Evolutionary conservation across 2,329 filamentous ascomycete species (phyloP), one percentile per base, ranked within the genome.

Genomic region (Monosporascus sp.): DNA sequence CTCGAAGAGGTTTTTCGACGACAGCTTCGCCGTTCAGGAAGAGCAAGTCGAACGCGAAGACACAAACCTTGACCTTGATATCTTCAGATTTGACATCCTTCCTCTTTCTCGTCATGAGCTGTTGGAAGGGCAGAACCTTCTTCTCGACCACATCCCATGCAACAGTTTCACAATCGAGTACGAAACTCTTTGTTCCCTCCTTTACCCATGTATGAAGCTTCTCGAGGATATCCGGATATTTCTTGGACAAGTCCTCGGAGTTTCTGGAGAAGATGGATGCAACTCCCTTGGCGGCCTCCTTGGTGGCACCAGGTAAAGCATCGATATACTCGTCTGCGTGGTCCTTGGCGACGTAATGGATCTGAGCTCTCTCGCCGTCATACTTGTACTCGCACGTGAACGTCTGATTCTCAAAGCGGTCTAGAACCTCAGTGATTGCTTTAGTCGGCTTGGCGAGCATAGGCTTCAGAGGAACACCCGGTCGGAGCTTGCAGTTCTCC

Each of bases 361-460:
- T 97, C 68, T 99, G 94, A n/a, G 94, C 94, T 67, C 94, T 82
- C 71, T 99, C 94, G 48, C 94, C 94, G 64, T 99, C 94, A 66
- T 99, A 99, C 71, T 99, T 99, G 79, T 96, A 99, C 69, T 99
- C 94, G 73, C 94, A 99, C 1, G 94, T 97, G 65, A 99, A 99
- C 25, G 87, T 88, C 67, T 96, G 94, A 58, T 89, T 85, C 68
- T 97, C 94, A 60, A 99, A 99, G 5, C 94, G 89, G 70, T 99
- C 93, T 11, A 99, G 80, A 0, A 99, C 94, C 72, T 99, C 94
- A 1, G 92, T 96, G 63, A 99, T 97, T 5, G 94, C 92, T 70
- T 99, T 99, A 9, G 94, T 99, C 3, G 94, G 94, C 65, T 97
- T 97, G 20, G 94, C 94, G 74, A 99, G 80, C 94, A 99, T 99